Percentiles rank a stretch among this genome's conserved stretches.
phyloP scores from a whole-genome alignment of 306 rosid genomes.

The Cucurbita moschata region DNA sequence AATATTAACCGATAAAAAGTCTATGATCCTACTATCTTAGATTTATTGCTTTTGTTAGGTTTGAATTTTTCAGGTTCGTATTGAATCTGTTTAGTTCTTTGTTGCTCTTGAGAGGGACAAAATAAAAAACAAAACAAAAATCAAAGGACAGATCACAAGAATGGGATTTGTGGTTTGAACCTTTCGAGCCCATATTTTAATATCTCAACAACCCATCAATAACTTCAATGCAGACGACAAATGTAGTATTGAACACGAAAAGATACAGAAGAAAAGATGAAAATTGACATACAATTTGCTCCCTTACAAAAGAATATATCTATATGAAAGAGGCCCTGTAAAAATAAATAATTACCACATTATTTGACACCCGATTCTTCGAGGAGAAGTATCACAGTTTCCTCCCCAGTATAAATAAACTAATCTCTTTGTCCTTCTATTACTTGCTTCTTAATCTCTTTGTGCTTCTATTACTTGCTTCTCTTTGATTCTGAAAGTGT shows the following conservation, averaged over 20 bases:
- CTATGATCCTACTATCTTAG: not conserved
- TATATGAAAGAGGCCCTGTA: conserved; percentile 27
- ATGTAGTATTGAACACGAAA: conserved; percentile 6
- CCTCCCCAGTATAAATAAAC: conserved; percentile 12
- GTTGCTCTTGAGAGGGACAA: not conserved
- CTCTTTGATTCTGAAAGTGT: conserved; percentile 14
- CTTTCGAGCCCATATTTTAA: not conserved
- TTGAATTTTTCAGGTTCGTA: not conserved
- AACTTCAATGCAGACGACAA: not conserved
- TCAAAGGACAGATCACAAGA: not conserved
- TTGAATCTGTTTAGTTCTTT: not conserved
- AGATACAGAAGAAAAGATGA: not conserved
- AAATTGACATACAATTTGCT: conserved; percentile 24
- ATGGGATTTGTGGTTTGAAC: not conserved
- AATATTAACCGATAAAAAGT: not conserved
- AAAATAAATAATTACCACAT: conserved; percentile 40
- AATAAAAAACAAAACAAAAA: not conserved
- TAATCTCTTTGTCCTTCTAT: conserved; percentile 37
- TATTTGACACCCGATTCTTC: conserved; percentile 38
- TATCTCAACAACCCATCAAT: conserved; percentile 1
- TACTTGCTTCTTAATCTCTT: conserved; percentile 34
- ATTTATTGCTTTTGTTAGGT: not conserved
- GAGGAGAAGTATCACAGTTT: conserved; percentile 4
- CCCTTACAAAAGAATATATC: conserved; percentile 43
- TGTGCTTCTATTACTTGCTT: conserved; percentile 31